These are phyloP conservation scores for Arabis hirsuta DNA, from an alignment of 345 rosid species.

Conservation along the genomic window DNA sequence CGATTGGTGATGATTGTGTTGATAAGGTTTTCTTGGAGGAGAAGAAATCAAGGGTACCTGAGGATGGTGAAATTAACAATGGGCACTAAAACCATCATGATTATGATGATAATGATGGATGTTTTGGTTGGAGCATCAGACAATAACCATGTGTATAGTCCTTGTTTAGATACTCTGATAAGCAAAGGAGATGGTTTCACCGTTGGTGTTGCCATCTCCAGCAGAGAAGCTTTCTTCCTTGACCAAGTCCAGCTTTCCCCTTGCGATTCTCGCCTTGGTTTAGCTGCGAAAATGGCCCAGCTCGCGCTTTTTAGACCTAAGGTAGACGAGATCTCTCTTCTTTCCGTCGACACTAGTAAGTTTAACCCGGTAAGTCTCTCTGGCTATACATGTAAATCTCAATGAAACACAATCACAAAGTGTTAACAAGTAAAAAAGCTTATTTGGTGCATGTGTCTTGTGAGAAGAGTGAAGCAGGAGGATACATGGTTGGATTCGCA, in stretches of 20 bases:
- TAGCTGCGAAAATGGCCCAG: conserved; percentile 53
- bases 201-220: conserved; percentile 71
- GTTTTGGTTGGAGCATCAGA: conserved; percentile 52
- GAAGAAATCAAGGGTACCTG: conserved; percentile 14
- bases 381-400: not conserved
- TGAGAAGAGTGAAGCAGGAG: conserved; percentile 61
- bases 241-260: conserved; percentile 81
- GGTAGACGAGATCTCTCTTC: conserved; percentile 85
- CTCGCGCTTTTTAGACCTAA: conserved; percentile 79
- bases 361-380: conserved; percentile 58
- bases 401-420: not conserved
- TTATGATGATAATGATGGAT: conserved; percentile 24
- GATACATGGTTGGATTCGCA: conserved; percentile 90
- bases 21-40: conserved; percentile 20
- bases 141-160: conserved; percentile 60
- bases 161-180: conserved; percentile 68
- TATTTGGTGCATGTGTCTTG: conserved; percentile 13
- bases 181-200: conserved; percentile 80
- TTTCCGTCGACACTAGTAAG: conserved; percentile 60
- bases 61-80: conserved; percentile 8
- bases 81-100: conserved; percentile 6
- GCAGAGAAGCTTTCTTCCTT: conserved; percentile 63
- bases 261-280: conserved; percentile 74
- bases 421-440: not conserved
- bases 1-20: not conserved